Conservation (phyloP, 257 asterid genomes). For the Solanum ahanhuiri region DNA sequence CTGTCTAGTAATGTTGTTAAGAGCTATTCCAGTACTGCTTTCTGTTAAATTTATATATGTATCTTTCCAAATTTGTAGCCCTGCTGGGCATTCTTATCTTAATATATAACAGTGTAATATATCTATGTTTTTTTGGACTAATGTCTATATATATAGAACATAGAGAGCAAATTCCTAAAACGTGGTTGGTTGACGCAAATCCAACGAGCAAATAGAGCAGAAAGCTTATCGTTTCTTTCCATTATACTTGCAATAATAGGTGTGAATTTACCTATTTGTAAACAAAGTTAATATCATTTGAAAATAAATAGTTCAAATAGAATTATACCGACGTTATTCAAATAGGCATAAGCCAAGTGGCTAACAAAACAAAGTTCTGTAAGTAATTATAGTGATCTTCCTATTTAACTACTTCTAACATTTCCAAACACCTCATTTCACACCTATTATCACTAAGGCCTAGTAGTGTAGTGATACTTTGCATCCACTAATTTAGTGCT, state of each 20-base stretch:
- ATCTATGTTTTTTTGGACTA: background rate
- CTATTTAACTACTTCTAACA: background rate
- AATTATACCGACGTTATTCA: background rate
- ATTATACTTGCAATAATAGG: background rate
- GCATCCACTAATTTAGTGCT: background rate
- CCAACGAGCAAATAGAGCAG: background rate
- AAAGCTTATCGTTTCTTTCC: background rate
- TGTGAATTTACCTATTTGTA: background rate
- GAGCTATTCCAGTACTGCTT: conserved; percentile 70
- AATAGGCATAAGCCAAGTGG: background rate
- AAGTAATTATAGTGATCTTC: background rate
- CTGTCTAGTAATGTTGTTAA: conserved; percentile 34
- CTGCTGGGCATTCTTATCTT: background rate
- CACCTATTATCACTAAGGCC: background rate
- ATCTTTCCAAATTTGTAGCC: background rate
- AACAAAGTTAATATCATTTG: background rate
- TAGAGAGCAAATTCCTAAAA: background rate
- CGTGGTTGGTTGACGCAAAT: background rate
- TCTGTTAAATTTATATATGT: background rate
- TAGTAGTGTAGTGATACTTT: background rate
- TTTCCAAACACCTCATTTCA: background rate
- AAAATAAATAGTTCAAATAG: background rate
- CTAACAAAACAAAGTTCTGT: background rate
- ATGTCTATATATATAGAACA: background rate
- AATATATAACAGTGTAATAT: background rate